phyloP scores from a whole-genome alignment of 2,329 filamentous ascomycete species.

The Drechslerella dactyloides region DNA sequence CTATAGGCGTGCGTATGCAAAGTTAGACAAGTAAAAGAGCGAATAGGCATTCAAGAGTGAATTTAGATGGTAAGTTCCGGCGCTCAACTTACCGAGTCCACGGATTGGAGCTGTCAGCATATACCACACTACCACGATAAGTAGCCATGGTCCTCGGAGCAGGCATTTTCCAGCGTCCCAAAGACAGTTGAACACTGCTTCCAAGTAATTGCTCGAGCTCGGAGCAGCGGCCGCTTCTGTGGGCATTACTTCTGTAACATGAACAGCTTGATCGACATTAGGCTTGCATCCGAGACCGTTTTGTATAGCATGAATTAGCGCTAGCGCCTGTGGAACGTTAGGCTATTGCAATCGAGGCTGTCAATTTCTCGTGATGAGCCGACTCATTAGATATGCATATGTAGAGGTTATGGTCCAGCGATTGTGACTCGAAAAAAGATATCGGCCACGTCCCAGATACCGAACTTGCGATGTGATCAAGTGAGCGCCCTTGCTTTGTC shows the following conservation, averaged over 20 bases:
- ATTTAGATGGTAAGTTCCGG: neutral
- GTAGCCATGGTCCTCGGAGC: slow-evolving; percentile 14
- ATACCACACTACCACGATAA: slow-evolving; percentile 13
- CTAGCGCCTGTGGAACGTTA: no score
- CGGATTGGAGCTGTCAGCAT: slow-evolving; percentile 9
- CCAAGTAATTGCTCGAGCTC: slow-evolving; percentile 7
- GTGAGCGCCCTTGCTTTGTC: no score
- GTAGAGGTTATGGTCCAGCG: no score
- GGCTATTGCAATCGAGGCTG: no score
- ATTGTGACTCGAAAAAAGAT: no score
- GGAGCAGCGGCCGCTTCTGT: slow-evolving; percentile 23
- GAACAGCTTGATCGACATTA: no score
- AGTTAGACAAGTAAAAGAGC: neutral
- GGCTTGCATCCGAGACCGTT: no score
- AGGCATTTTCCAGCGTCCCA: slow-evolving; percentile 17
- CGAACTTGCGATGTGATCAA: no score
- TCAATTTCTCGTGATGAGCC: no score
- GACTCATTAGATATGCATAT: no score
- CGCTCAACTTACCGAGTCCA: slow-evolving; percentile 17
- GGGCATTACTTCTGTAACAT: slow-evolving; percentile 36
- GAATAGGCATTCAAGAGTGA: neutral
- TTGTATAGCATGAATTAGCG: no score
- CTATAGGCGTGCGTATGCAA: slow-evolving; percentile 13
- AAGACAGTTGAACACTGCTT: slow-evolving; percentile 17
- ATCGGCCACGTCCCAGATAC: no score